Conservation (phyloP, 345 rosid species). For the Corchorus capsularis region DNA sequence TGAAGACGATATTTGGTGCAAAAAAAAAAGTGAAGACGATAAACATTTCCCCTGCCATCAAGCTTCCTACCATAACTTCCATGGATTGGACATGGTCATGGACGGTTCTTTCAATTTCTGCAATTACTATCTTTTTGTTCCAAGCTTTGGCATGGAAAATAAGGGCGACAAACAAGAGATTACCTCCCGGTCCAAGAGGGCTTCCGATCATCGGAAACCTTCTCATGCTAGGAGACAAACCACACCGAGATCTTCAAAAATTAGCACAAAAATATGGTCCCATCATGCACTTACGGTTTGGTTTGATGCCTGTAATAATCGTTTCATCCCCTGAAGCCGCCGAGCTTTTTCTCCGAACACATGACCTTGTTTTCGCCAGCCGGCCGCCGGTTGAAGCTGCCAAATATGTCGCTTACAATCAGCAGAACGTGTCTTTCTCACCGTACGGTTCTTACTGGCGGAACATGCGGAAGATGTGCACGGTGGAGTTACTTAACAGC, state of each 20-base stretch:
- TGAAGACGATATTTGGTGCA: too few relatives aligned
- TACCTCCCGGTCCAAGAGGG: constrained; percentile 53
- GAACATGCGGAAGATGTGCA: constrained; percentile 46
- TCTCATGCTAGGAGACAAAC: constrained; percentile 34
- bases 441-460: constrained; percentile 47
- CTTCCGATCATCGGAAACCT: constrained; percentile 44
- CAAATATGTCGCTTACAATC: constrained; percentile 28
- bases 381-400: constrained; percentile 32
- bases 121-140: not conserved
- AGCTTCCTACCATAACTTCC: too few relatives aligned
- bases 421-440: constrained; percentile 25
- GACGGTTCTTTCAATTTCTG: not conserved
- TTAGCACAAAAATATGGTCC: constrained; percentile 46
- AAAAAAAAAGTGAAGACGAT: too few relatives aligned
- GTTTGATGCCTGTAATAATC: constrained; percentile 33
- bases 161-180: not conserved
- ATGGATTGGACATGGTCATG: constrained; percentile 11
- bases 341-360: constrained; percentile 40
- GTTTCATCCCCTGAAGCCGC: constrained; percentile 51
- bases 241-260: constrained; percentile 37
- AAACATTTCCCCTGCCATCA: too few relatives aligned
- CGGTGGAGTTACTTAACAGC: constrained; percentile 38
- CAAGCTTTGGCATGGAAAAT: not conserved
- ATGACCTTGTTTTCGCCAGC: constrained; percentile 43
- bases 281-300: constrained; percentile 39